Evolutionary conservation across 768 basidiomycete genomes (phyloP).

Genomic region (Phylloporus rhodoxanthus): DNA sequence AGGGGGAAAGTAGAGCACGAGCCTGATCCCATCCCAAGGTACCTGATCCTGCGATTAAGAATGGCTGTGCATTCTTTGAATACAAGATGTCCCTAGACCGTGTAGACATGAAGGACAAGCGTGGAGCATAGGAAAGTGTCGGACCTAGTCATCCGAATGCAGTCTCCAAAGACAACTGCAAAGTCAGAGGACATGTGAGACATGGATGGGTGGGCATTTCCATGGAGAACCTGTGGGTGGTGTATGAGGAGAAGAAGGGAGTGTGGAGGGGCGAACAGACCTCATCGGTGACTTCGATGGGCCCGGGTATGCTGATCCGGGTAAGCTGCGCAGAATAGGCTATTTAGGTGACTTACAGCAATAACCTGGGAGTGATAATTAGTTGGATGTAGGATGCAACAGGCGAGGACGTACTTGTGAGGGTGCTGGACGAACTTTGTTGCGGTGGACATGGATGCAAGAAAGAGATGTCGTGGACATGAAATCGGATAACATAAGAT

Average conservation of each 20-base stretch:
- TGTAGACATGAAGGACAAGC: background rate
- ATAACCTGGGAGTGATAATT: constrained; percentile 36
- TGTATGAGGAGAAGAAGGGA: background rate
- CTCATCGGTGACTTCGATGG: constrained; percentile 60
- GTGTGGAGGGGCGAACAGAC: constrained; percentile 25
- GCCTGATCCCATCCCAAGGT: constrained; percentile 97
- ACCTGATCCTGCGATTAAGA: constrained; percentile 90
- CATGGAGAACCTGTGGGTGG: constrained; percentile 63
- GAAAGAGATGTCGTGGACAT: background rate
- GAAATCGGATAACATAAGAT: constrained; percentile 3
- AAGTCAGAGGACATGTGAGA: constrained; percentile 89
- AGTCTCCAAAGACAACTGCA: constrained; percentile 81
- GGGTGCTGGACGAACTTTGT: constrained; percentile 33
- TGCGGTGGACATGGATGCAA: constrained; percentile 14
- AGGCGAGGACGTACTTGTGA: constrained; percentile 40
- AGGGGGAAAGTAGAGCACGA: constrained; percentile 13
- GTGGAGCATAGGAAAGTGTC: background rate
- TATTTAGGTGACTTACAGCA: constrained; percentile 35
- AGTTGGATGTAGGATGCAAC: constrained; percentile 11
- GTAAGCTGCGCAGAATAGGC: background rate
- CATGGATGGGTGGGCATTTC: constrained; percentile 89
- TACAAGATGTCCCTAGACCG: constrained; percentile 61
- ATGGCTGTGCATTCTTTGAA: constrained; percentile 77
- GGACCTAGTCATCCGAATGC: constrained; percentile 76
- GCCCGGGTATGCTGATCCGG: constrained; percentile 50